Conservation (phyloP, 371 early-diverging fungal genomes). For the Mucor plumbeus region DNA sequence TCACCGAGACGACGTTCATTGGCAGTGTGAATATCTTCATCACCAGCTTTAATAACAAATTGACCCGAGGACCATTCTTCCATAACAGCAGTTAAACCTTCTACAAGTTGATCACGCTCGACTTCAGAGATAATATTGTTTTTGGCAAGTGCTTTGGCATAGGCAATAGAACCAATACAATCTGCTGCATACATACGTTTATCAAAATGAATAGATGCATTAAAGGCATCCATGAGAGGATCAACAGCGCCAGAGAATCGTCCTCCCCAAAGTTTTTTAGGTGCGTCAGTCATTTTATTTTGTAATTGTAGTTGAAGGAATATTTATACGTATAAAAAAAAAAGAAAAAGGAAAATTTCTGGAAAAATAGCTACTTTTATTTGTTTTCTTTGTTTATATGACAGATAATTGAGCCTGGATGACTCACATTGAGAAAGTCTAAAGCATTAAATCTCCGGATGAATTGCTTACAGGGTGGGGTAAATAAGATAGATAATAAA, state of each 20-base stretch:
- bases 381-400: background rate
- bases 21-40: slow-evolving; percentile 98
- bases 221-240: slow-evolving; percentile 96
- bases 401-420: background rate
- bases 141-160: slow-evolving; percentile 83
- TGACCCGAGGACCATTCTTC: slow-evolving; percentile 81
- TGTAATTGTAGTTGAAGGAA: background rate
- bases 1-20: slow-evolving; percentile 96
- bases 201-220: slow-evolving; percentile 94
- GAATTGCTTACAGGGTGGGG: background rate
- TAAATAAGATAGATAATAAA: too few relatives aligned
- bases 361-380: too few relatives aligned
- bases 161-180: slow-evolving; percentile 87
- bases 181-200: slow-evolving; percentile 91
- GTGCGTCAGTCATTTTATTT: slow-evolving; percentile 27
- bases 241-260: slow-evolving; percentile 90
- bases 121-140: slow-evolving; percentile 76
- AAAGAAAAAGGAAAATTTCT: background rate
- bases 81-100: slow-evolving; percentile 78
- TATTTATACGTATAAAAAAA: background rate
- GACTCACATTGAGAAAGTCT: slow-evolving; percentile 8
- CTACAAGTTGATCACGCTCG: slow-evolving; percentile 75
- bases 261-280: slow-evolving; percentile 82
- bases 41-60: slow-evolving; percentile 81
- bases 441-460: background rate